These are phyloP conservation scores for Tetraselmis chui DNA, from an alignment of 139 green algal genomes.

Conservation along the genomic window DNA sequence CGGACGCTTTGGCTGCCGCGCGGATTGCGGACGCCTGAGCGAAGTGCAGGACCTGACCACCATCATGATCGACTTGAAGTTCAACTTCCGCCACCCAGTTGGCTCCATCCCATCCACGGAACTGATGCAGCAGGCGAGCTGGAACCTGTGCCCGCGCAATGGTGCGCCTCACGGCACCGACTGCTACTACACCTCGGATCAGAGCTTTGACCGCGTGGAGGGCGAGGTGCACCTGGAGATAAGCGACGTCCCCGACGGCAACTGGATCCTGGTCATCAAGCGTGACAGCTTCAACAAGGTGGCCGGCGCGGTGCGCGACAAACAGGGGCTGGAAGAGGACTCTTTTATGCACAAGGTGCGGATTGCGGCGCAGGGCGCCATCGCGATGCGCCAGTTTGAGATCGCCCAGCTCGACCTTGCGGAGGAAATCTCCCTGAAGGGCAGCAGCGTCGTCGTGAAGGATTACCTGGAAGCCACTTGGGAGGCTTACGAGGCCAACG, in stretches of 20 bases:
- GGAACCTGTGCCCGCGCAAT: conserved; percentile 64
- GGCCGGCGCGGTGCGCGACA: conserved; percentile 43
- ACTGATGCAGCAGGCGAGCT: conserved; percentile 62
- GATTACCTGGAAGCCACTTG: background rate
- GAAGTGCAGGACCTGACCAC: conserved; percentile 63
- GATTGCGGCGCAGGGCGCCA: background rate
- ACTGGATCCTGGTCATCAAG: conserved; percentile 64
- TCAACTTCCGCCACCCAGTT: conserved; percentile 61
- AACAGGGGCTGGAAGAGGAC: background rate
- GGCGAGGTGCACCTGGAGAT: conserved; percentile 32
- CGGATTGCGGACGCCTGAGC: conserved; percentile 70
- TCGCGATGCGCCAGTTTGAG: background rate
- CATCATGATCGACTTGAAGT: conserved; percentile 61
- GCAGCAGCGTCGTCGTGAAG: background rate
- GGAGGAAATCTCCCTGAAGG: background rate
- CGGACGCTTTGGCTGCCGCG: conserved; percentile 72
- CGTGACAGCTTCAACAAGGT: conserved; percentile 75
- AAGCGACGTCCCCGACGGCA: conserved; percentile 55
- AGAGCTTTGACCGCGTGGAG: conserved; percentile 46
- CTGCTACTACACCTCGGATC: conserved; percentile 65
- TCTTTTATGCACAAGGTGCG: background rate
- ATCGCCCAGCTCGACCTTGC: background rate
- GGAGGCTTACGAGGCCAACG: background rate
- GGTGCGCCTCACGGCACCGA: conserved; percentile 39
- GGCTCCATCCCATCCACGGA: conserved; percentile 57